These are phyloP conservation scores for Rhizopogon vulgaris DNA, from an alignment of 768 basidiomycete species.

Conservation along the genomic window DNA sequence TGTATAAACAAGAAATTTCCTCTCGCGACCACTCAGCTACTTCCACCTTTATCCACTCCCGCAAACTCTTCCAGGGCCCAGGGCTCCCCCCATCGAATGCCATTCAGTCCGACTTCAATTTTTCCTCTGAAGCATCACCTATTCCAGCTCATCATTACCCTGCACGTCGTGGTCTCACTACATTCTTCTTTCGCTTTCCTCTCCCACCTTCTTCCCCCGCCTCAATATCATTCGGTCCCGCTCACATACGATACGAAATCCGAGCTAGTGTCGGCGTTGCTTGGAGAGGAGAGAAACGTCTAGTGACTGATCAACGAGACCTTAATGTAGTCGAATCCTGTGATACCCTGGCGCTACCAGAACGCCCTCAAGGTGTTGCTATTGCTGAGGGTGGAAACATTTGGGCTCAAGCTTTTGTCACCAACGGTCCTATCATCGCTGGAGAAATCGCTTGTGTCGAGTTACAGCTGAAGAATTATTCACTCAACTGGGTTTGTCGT, in stretches of 20 bases:
- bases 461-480: constrained; percentile 78
- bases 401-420: constrained; percentile 64
- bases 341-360: constrained; percentile 28
- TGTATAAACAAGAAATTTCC: constrained; percentile 48
- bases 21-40: constrained; percentile 79
- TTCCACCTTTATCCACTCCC: constrained; percentile 65
- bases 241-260: constrained; percentile 66
- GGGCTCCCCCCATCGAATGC: constrained; percentile 81
- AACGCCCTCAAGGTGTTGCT: constrained; percentile 49
- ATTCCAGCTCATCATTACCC: constrained; percentile 63
- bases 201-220: constrained; percentile 63
- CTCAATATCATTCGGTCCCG: constrained; percentile 66
- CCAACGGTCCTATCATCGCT: constrained; percentile 57
- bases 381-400: constrained; percentile 78
- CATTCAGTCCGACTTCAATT: constrained; percentile 49
- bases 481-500: constrained; percentile 59
- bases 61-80: constrained; percentile 74
- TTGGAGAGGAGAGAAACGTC: constrained; percentile 68
- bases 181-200: constrained; percentile 77
- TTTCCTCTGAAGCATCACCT: constrained; percentile 48
- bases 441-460: constrained; percentile 71
- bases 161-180: constrained; percentile 70
- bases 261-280: constrained; percentile 64
- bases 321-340: constrained; percentile 61
- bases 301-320: constrained; percentile 57